Evolutionary conservation across 2,329 filamentous ascomycete genomes (phyloP).

Genomic region (Fusarium sterilihyphosum): DNA sequence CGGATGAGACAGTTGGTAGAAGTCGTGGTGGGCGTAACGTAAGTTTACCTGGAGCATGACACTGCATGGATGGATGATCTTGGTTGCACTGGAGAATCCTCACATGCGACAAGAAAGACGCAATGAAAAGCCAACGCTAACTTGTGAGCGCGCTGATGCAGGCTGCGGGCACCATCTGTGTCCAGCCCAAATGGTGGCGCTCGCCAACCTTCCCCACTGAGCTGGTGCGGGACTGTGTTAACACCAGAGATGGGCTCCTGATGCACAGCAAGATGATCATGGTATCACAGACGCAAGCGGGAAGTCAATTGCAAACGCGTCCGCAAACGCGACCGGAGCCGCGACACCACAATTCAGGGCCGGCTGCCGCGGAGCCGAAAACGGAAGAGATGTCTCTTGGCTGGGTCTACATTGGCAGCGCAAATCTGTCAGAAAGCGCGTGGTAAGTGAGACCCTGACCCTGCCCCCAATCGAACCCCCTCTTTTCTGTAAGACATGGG

Average conservation of each 20-base stretch:
- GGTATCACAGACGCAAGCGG: constrained; percentile 46
- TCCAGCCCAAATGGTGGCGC: constrained; percentile 78
- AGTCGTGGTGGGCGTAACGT: constrained; percentile 72
- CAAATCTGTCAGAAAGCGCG: constrained; percentile 91
- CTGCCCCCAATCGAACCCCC: background rate
- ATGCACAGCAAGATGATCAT: constrained; percentile 87
- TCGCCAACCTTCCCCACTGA: constrained; percentile 74
- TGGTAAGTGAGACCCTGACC: constrained; percentile 66
- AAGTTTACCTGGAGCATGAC: constrained; percentile 25
- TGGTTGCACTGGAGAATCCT: constrained; percentile 30
- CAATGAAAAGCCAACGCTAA: constrained; percentile 36
- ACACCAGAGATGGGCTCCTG: constrained; percentile 74
- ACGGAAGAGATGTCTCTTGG: constrained; percentile 50
- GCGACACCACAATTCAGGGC: constrained; percentile 13
- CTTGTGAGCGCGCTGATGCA: constrained; percentile 53
- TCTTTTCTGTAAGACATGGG: constrained; percentile 37
- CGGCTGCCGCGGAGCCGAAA: constrained; percentile 31
- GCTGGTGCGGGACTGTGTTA: constrained; percentile 80
- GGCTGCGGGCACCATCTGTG: constrained; percentile 84
- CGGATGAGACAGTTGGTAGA: constrained; percentile 70
- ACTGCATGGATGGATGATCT: constrained; percentile 15
- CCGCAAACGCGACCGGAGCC: constrained; percentile 25
- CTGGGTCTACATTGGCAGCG: constrained; percentile 90
- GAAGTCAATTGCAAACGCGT: constrained; percentile 21
- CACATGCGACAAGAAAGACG: constrained; percentile 25